Evolutionary conservation across 2,329 filamentous ascomycete genomes (phyloP), one percentile per base, ranked within the genome.

Genomic region (Fusarium floridanum): DNA sequence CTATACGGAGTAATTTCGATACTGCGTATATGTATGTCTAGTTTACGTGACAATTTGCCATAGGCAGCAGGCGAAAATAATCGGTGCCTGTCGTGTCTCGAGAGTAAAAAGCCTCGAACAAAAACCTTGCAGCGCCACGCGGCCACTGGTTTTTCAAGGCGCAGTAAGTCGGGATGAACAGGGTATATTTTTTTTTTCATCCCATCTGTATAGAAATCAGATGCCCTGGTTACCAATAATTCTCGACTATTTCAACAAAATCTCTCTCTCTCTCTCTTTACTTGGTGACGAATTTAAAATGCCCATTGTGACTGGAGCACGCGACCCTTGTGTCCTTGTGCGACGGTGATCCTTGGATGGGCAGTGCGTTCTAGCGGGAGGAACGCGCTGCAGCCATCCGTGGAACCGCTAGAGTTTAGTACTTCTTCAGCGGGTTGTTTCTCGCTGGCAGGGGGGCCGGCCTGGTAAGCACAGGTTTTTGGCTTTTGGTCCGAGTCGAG

Each of bases 111-210:
- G 71, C 53, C 70, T 75, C 66, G 61, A 53, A 53, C 27, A 55
- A 77, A 74, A 78, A 78, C 70, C 76, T 75, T 78, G 76, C 64
- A 77, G 41, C 74, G 76, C 76, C 76, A 78, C 76, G 70, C 69
- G 66, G 66, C 68, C 66, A 62, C 61, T 73, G 39, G 68, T 56
- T 64, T 75, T 65, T 74, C 65, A 61, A 71, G 62, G 59, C 65
- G 61, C 68, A 32, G 29, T 41, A 41, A 27, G 62, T 48, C 34
- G 37, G 61, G 41, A 61, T 12, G 32, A 37, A 39, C 32, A 45
- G 32, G 24, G 24, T 3, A 17, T n/a, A 10, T 55, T 11, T 12
- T 34, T 12, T 34, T 14, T 34, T 27, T 22, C 34, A 32, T 29
- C 27, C 24, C 36, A 17, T 50, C 55, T 11, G 12, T 20, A 7